phyloP scores from a whole-genome alignment of 1,284 basidiomycete species.

The Mycosarcoma maydis region DNA sequence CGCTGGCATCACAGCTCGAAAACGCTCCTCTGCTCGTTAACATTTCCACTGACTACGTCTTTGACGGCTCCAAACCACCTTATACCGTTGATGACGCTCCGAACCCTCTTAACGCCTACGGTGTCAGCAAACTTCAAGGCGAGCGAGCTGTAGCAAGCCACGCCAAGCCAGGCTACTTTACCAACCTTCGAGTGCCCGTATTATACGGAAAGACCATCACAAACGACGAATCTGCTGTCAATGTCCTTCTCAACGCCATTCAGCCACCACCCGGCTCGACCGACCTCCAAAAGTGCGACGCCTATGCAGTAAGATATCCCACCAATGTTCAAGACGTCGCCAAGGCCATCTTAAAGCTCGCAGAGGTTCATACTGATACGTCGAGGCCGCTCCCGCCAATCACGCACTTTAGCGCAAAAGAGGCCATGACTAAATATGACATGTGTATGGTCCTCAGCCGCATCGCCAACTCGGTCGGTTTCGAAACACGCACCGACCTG shows the following conservation, averaged over 20 bases:
- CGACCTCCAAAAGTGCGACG: slow-evolving; percentile 47
- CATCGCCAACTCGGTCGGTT: slow-evolving; percentile 50
- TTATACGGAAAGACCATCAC: slow-evolving; percentile 56
- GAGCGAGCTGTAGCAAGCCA: slow-evolving; percentile 65
- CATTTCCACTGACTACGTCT: slow-evolving; percentile 69
- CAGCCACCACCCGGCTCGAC: slow-evolving; percentile 18
- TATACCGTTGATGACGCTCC: slow-evolving; percentile 69
- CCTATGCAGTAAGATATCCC: slow-evolving; percentile 70
- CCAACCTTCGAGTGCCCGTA: slow-evolving; percentile 68
- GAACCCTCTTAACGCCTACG: slow-evolving; percentile 70
- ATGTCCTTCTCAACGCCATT: slow-evolving; percentile 57
- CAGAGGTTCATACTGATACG: slow-evolving; percentile 28
- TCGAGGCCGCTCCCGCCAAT: slow-evolving; percentile 53
- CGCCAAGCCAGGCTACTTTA: slow-evolving; percentile 51
- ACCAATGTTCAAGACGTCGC: slow-evolving; percentile 70
- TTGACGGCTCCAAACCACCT: slow-evolving; percentile 68
- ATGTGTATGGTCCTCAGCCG: slow-evolving; percentile 66
- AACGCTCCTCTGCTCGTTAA: slow-evolving; percentile 67
- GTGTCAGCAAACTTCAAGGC: slow-evolving; percentile 62
- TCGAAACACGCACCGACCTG: slow-evolving; percentile 46
- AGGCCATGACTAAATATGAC: slow-evolving; percentile 70
- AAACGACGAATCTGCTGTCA: slow-evolving; percentile 63
- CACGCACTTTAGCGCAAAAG: slow-evolving; percentile 69
- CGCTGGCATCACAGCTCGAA: slow-evolving; percentile 49
- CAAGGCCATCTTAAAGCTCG: slow-evolving; percentile 67